Percentiles rank a stretch among this genome's conserved stretches.
These are phyloP conservation scores for Termitomyces bulborhizus DNA, from an alignment of 768 basidiomycete species.

Conservation along the genomic window DNA sequence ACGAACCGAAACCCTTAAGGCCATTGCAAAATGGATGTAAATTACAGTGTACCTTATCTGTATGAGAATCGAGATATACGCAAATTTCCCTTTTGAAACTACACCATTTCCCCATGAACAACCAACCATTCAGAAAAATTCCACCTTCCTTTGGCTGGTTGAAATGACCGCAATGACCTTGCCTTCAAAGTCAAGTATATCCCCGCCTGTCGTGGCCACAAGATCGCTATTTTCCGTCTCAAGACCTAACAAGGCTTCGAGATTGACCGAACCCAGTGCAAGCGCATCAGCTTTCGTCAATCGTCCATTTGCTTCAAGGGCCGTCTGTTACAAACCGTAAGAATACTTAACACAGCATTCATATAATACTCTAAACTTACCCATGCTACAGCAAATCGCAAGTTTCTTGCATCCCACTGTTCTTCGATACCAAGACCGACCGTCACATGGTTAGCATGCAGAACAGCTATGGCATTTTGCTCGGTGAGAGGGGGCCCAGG, in stretches of 20 bases:
- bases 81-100: background rate
- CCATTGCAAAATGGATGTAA: conserved; percentile 43
- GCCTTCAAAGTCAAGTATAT: conserved; percentile 38
- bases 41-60: background rate
- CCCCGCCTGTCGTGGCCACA: conserved; percentile 53
- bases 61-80: background rate
- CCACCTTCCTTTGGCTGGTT: conserved; percentile 24
- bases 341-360: background rate
- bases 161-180: conserved; percentile 53
- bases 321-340: conserved; percentile 24
- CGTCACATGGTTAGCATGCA: conserved; percentile 66
- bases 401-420: conserved; percentile 67
- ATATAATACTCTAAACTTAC: conserved; percentile 30
- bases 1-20: conserved; percentile 37
- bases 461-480: conserved; percentile 44
- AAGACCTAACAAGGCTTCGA: conserved; percentile 34
- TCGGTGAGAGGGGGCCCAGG: conserved; percentile 70
- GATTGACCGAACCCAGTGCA: conserved; percentile 41
- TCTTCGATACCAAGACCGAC: conserved; percentile 63
- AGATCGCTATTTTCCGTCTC: conserved; percentile 40
- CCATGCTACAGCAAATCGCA: conserved; percentile 83
- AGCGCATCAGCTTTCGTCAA: conserved; percentile 38
- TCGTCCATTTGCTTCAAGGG: conserved; percentile 33
- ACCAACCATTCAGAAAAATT: conserved; percentile 12
- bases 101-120: background rate